Evolutionary conservation across 352 stramenopile species (phyloP).

Genomic region (Pythium plurisporium): DNA sequence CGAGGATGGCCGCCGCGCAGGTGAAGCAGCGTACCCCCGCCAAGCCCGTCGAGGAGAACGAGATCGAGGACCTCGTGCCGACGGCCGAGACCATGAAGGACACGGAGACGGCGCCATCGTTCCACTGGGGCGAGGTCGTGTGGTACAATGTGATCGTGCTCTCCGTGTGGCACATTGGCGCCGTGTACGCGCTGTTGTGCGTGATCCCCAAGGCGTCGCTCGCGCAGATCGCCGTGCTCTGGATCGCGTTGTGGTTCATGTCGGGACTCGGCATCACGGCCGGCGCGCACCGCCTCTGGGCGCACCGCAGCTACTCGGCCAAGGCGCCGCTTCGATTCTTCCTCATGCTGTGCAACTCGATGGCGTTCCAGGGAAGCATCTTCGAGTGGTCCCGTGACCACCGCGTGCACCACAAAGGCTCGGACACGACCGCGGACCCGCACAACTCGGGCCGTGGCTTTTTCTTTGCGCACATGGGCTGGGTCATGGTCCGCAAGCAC

Average conservation of each 20-base stretch:
- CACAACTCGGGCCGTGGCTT: slow-evolving; percentile 97
- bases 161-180: slow-evolving; percentile 59
- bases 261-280: slow-evolving; percentile 96
- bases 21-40: slow-evolving; percentile 6
- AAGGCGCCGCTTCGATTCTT: slow-evolving; percentile 87
- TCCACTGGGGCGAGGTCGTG: slow-evolving; percentile 72
- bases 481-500: slow-evolving; percentile 98
- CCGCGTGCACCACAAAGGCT: slow-evolving; percentile 98
- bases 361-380: slow-evolving; percentile 96
- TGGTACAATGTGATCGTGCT: slow-evolving; percentile 84
- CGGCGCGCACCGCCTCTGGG: slow-evolving; percentile 96
- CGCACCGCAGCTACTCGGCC: slow-evolving; percentile 95
- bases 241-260: slow-evolving; percentile 57
- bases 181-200: slow-evolving; percentile 62
- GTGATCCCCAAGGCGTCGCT: slow-evolving; percentile 49
- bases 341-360: slow-evolving; percentile 98
- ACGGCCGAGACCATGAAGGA: slow-evolving; percentile 20
- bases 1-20: neutral
- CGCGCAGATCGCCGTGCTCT: slow-evolving; percentile 53
- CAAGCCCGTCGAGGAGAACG: slow-evolving; percentile 35
- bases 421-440: slow-evolving; percentile 91
- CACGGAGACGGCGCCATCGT: slow-evolving; percentile 26
- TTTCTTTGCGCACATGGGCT: slow-evolving; percentile 99
- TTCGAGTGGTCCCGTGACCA: slow-evolving; percentile 99
- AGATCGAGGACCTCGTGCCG: slow-evolving; percentile 26